A percentile compares a stretch with the other conserved stretches of the same genome.
Conservation (phyloP, 139 green algal species). For the Coelastrella sp. region DNA sequence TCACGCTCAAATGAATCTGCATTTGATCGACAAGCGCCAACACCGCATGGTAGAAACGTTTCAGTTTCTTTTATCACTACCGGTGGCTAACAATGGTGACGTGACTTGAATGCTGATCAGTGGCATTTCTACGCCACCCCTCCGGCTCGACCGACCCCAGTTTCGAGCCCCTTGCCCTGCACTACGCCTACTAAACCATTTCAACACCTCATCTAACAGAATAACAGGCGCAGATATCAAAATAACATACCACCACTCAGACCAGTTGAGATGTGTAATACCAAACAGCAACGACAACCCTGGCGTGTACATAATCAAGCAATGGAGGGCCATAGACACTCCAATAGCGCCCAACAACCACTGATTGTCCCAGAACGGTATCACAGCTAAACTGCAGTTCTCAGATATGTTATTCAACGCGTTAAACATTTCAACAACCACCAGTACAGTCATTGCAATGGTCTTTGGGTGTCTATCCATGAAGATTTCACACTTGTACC, state of each 20-base stretch:
- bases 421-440: conserved; percentile 98
- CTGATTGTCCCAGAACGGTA: conserved; percentile 91
- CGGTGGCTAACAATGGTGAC: not conserved
- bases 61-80: not conserved
- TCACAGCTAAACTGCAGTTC: conserved; percentile 78
- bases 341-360: conserved; percentile 89
- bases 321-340: conserved; percentile 87
- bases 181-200: conserved; percentile 33
- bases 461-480: conserved; percentile 76
- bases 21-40: not conserved
- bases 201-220: conserved; percentile 90
- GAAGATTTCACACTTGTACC: conserved; percentile 84
- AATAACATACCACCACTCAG: conserved; percentile 91
- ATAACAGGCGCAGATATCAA: conserved; percentile 91
- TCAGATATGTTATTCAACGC: conserved; percentile 95
- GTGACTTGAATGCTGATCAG: conserved; percentile 45
- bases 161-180: not conserved
- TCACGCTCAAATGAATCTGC: too few species aligned
- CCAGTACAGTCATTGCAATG: conserved; percentile 91
- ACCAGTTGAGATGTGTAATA: conserved; percentile 75
- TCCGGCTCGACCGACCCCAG: not conserved
- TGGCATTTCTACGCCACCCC: not conserved
- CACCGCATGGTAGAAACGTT: not conserved
- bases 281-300: conserved; percentile 85
- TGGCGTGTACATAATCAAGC: conserved; percentile 92